Evolutionary conservation across 192 early-diverging fungal genomes (phyloP).

Genomic region (Umbelopsis isabellina): DNA sequence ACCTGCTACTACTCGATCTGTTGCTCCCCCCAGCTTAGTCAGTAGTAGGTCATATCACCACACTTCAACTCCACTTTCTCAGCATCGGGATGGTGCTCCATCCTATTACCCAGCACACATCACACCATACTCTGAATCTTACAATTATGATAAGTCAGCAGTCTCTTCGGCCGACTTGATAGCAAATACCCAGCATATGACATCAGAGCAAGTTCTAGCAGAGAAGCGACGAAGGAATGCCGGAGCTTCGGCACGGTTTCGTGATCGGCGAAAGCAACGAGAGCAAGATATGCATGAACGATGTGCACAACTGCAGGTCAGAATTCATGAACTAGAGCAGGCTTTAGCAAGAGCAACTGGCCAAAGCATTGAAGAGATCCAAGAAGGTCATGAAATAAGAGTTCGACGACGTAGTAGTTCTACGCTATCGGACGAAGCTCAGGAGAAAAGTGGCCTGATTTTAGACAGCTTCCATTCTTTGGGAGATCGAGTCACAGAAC

Average conservation of each 20-base stretch:
- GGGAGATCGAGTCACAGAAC: constrained; percentile 31
- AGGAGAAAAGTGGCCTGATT: background rate
- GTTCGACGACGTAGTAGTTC: constrained; percentile 18
- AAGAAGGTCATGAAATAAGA: background rate
- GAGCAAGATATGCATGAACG: constrained; percentile 59
- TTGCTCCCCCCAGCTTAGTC: background rate
- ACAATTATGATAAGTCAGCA: background rate
- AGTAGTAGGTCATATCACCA: background rate
- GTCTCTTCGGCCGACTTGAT: background rate
- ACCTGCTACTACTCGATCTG: background rate
- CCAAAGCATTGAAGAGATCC: constrained; percentile 3
- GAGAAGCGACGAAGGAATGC: constrained; percentile 67
- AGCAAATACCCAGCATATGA: background rate
- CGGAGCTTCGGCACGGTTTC: constrained; percentile 64
- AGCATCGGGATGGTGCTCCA: background rate
- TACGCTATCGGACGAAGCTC: background rate
- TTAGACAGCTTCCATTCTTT: background rate
- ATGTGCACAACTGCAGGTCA: constrained; percentile 53
- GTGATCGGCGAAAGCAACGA: constrained; percentile 66
- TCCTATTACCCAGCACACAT: background rate
- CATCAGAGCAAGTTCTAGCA: constrained; percentile 53
- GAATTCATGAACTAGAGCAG: constrained; percentile 38
- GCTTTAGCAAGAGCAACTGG: constrained; percentile 26
- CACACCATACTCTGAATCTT: background rate
- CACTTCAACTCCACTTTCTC: background rate